Base-by-base conservation (phyloP, 345 rosid species). In the Cardamine chenopodiifolia region DNA sequence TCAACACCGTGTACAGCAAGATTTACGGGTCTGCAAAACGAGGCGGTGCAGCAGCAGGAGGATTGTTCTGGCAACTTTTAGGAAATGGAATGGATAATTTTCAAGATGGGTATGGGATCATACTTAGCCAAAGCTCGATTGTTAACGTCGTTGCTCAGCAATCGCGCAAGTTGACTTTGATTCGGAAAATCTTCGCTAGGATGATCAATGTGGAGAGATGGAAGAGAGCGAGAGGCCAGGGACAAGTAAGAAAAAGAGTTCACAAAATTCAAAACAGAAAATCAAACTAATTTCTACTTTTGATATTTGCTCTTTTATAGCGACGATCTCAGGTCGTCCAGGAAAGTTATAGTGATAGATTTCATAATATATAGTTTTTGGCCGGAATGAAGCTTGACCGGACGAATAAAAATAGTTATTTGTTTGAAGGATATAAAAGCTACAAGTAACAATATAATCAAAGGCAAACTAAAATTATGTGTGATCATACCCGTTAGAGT, bases 11-110 rank as follows among this genome's bases (percentile, higher is more conserved):
- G 68, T 92, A 90, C 82, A 49, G 77, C 68, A 86, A 89, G 69
- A 89, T 95, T 18, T 90, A 85, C 71, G 77, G 81, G 4, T 94
- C 98, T 3, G 97, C 97, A 0, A 87, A 86, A 71, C 60, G 79
- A 62, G 93, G 97, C 19, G 97, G 97, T 8, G 96, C 96, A 10
- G 97, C 91, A 1, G 92, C 92, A 0, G 97, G 96, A 5, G 90
- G 97, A 83, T 82, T 90, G 84, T 92, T 94, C 74, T 95, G 99
- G 99, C 99, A 95, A 50, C 96, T 92, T 18, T 67, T 89, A 3
- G 81, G 89, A 0, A 83, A 81, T 77, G 97, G 88, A 37, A 87
- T 92, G 97, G 96, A 86, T 73, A 78, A 73, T 1, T 90, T 90
- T 74, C 81, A 85, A 57, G 99, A 95, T 72, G 97, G 99, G 0